phyloP scores from a whole-genome alignment of 352 stramenopile genomes.

The Phytophthora uliginosa region DNA sequence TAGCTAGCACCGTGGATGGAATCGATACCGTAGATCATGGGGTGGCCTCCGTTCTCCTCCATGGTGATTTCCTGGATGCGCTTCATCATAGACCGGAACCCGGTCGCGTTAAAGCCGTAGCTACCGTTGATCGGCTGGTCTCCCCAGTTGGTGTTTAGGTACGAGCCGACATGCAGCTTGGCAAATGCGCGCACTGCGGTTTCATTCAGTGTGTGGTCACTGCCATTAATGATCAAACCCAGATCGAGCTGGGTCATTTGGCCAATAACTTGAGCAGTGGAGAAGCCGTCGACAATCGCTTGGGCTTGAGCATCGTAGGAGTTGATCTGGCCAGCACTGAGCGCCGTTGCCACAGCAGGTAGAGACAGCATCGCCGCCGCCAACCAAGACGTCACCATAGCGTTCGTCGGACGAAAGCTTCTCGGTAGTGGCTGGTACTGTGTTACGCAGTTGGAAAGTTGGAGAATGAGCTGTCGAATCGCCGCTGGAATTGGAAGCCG shows the following conservation, averaged over 20 bases:
- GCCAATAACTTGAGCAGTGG: slow-evolving; percentile 52
- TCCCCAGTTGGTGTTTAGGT: slow-evolving; percentile 79
- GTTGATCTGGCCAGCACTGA: slow-evolving; percentile 13
- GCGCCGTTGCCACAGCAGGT: not conserved
- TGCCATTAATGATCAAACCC: slow-evolving; percentile 22
- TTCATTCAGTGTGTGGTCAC: slow-evolving; percentile 58
- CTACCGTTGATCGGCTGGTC: slow-evolving; percentile 36
- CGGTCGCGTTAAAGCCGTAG: slow-evolving; percentile 59
- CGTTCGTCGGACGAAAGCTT: not conserved
- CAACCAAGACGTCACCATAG: slow-evolving; percentile 14
- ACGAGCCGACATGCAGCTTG: slow-evolving; percentile 83
- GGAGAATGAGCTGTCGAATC: slow-evolving; percentile 4
- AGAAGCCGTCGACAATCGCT: slow-evolving; percentile 42
- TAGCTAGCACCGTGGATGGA: slow-evolving; percentile 92
- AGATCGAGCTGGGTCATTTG: slow-evolving; percentile 93
- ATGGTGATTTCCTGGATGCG: slow-evolving; percentile 81
- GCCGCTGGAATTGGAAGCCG: not conserved
- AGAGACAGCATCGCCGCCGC: not conserved
- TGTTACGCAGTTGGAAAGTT: slow-evolving; percentile 1
- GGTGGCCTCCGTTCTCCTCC: slow-evolving; percentile 41
- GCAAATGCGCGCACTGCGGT: slow-evolving; percentile 66
- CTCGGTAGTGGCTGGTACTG: not conserved
- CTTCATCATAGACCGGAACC: slow-evolving; percentile 75
- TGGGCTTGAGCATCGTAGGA: slow-evolving; percentile 43
- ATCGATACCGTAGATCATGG: slow-evolving; percentile 88